phyloP scores from a whole-genome alignment of 805 yeast genomes.

The Myxozyma kluyveri region DNA sequence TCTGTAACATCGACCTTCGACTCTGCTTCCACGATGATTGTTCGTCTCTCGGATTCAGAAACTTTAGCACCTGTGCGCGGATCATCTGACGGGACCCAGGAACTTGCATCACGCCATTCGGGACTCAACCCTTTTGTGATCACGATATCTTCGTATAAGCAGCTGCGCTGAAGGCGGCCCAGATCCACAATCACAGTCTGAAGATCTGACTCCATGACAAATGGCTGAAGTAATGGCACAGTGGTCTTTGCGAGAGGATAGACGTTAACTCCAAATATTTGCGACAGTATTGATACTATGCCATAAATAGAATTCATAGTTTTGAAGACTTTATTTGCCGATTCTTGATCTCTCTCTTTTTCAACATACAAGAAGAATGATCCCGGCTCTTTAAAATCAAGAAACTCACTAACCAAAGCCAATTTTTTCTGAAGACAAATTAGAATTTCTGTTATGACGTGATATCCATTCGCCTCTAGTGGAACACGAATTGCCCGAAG shows the following conservation, averaged over 20 bases:
- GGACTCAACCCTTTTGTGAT: conserved; percentile 18
- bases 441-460: conserved; percentile 12
- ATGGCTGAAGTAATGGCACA: conserved; percentile 27
- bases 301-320: conserved; percentile 23
- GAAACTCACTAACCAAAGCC: conserved; percentile 6
- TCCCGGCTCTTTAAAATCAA: conserved; percentile 12
- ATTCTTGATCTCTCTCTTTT: conserved; percentile 5
- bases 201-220: conserved; percentile 12
- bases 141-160: conserved; percentile 34
- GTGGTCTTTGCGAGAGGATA: conserved; percentile 28
- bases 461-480: conserved; percentile 10
- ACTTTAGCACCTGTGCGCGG: conserved; percentile 6
- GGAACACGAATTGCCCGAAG: conserved; percentile 18
- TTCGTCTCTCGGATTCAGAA: conserved; percentile 12
- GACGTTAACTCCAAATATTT: conserved; percentile 20
- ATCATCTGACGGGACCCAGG: conserved; percentile 16
- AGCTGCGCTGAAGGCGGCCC: conserved; percentile 33
- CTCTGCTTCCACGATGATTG: conserved; percentile 24
- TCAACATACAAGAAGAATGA: conserved; percentile 18
- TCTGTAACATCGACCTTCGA: conserved; percentile 26
- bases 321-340: conserved; percentile 10
- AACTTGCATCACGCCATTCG: conserved; percentile 30
- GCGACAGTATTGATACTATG: conserved; percentile 23
- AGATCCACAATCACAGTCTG: conserved; percentile 28
- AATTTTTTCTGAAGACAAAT: conserved; percentile 10